Percentiles rank a stretch among this genome's conserved stretches.
Evolutionary conservation across 176 grass and related monocot genomes (phyloP).

Genomic region (Poa pratensis): DNA sequence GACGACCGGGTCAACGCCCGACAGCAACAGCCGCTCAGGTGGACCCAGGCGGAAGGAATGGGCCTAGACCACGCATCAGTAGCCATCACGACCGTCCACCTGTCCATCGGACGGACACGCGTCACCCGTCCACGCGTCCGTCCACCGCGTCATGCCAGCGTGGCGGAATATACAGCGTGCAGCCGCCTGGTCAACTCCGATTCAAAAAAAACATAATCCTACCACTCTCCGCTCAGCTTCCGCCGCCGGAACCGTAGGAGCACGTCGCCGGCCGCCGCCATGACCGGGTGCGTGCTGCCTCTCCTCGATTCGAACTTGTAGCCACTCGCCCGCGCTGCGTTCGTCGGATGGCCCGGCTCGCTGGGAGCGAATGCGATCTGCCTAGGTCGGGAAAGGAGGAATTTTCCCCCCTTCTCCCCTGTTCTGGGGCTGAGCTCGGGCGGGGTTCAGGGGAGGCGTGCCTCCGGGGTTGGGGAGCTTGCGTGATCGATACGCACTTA

Average conservation of each 20-base stretch:
- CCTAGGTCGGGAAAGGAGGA: background rate
- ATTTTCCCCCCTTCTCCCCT: background rate
- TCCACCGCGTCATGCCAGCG: background rate
- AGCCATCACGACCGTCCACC: background rate
- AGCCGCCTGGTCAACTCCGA: slow-evolving; percentile 39
- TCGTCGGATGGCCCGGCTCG: background rate
- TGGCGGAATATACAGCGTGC: background rate
- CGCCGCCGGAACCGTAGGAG: slow-evolving; percentile 50
- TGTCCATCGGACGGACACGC: background rate
- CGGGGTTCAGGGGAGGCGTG: background rate
- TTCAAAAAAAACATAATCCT: slow-evolving; percentile 38
- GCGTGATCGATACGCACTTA: background rate
- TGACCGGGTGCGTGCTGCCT: slow-evolving; percentile 56
- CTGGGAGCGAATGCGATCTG: slow-evolving; percentile 2
- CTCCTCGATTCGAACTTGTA: slow-evolving; percentile 7
- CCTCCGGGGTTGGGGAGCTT: background rate
- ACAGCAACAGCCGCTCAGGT: background rate
- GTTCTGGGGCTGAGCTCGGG: background rate
- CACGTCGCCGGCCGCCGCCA: slow-evolving; percentile 26
- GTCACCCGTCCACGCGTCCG: background rate
- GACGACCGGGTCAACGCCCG: background rate
- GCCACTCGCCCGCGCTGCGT: background rate
- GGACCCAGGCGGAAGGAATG: background rate
- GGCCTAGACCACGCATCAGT: background rate
- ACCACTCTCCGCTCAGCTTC: slow-evolving; percentile 11